Percentiles rank a stretch among this genome's conserved stretches.
phyloP scores from a whole-genome alignment of 192 early-diverging fungal species.

The Coemansia sp. region DNA sequence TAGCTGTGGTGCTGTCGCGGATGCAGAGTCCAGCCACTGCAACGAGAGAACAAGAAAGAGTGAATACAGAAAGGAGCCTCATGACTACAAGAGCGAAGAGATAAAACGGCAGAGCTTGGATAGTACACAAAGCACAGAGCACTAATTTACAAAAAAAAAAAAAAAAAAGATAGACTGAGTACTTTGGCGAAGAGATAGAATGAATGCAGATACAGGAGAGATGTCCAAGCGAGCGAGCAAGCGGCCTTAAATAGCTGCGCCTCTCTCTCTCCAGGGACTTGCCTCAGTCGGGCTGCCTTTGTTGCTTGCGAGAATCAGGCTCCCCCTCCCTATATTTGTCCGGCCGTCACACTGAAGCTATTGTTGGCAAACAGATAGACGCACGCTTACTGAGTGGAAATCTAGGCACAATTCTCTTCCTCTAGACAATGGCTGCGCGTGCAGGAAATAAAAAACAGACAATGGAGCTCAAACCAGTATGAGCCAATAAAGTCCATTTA shows the following conservation, averaged over 20 bases:
- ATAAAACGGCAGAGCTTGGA: neutral
- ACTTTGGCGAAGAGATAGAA: neutral
- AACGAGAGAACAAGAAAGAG: neutral
- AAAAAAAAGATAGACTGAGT: neutral
- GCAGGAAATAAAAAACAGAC: neutral
- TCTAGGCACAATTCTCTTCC: neutral
- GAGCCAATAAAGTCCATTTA: constrained; percentile 3
- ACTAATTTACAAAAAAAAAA: neutral
- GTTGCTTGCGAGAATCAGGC: neutral
- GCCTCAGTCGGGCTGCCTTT: neutral
- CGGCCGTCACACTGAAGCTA: neutral
- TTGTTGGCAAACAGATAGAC: constrained; percentile 1
- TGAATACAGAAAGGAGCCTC: neutral
- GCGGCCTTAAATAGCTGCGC: neutral
- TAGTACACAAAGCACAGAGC: neutral
- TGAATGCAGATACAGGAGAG: neutral
- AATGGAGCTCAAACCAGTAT: neutral
- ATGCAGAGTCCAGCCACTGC: constrained; percentile 11
- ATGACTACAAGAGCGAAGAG: neutral
- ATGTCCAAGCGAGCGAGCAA: neutral
- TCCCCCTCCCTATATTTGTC: neutral
- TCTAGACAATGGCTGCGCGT: neutral
- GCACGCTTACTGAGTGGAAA: neutral
- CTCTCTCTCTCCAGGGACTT: neutral
- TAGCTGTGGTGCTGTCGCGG: neutral